Percentiles rank a stretch among this genome's conserved stretches.
These are phyloP conservation scores for Collybia nuda DNA, from an alignment of 768 basidiomycete species.

Conservation along the genomic window DNA sequence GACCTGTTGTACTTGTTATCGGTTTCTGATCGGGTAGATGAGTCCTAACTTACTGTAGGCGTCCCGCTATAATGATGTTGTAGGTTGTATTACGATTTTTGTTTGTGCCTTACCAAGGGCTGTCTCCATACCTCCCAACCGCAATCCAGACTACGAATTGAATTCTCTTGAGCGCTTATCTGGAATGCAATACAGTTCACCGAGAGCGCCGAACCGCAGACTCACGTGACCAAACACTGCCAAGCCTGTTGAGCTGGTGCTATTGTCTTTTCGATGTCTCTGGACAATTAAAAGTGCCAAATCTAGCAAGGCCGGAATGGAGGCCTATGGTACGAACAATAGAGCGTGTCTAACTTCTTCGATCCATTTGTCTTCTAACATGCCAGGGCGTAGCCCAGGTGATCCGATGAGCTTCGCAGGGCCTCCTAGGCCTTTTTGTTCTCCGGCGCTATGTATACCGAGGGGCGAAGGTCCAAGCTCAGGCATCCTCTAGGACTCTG, in stretches of 20 bases:
- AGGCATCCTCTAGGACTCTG: slow-evolving; percentile 6
- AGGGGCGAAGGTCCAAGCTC: background rate
- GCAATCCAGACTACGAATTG: no score
- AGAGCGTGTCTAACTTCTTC: background rate
- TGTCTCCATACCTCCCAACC: no score
- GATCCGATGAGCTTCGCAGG: background rate
- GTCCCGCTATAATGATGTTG: no score
- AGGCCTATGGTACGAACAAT: background rate
- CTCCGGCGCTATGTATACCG: slow-evolving; percentile 7
- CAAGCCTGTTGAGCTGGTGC: background rate
- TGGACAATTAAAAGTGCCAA: slow-evolving; percentile 1
- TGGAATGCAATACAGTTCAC: no score
- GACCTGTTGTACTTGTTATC: background rate
- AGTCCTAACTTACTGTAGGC: background rate
- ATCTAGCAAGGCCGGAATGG: background rate
- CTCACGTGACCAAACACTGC: no score
- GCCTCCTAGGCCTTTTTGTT: slow-evolving; percentile 7
- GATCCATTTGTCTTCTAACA: background rate
- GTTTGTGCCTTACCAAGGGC: no score
- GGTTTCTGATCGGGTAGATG: background rate
- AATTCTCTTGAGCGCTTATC: no score
- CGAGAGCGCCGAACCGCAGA: no score
- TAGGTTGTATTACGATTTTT: no score
- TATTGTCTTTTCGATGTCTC: background rate
- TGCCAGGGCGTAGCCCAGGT: background rate